These are phyloP conservation scores for Phaeophleospora eucalypticola DNA, from an alignment of 2,329 filamentous ascomycete species.

Conservation along the genomic window DNA sequence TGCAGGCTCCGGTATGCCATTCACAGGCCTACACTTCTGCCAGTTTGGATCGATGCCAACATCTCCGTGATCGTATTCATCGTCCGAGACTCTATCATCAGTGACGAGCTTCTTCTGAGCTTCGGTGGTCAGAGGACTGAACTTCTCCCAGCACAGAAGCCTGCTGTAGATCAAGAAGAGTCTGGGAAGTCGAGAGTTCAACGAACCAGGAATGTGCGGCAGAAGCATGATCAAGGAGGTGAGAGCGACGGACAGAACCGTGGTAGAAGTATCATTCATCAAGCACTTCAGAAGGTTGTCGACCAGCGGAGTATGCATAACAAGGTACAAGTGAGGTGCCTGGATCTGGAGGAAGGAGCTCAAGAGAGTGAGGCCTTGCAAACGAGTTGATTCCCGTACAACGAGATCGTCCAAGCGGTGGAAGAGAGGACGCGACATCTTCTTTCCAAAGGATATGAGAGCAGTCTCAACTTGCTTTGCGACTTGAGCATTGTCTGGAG, in stretches of 20 bases:
- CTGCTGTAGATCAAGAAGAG: slow-evolving; percentile 80
- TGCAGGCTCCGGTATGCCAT: slow-evolving; percentile 58
- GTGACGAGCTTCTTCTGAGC: slow-evolving; percentile 33
- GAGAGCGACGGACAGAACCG: slow-evolving; percentile 69
- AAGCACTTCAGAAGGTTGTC: slow-evolving; percentile 68
- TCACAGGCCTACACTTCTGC: slow-evolving; percentile 60
- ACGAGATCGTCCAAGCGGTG: slow-evolving; percentile 62
- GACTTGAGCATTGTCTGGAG: slow-evolving; percentile 44
- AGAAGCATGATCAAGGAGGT: slow-evolving; percentile 76
- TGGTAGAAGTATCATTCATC: slow-evolving; percentile 72
- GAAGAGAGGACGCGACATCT: slow-evolving; percentile 67
- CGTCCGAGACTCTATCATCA: slow-evolving; percentile 31
- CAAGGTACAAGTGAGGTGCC: slow-evolving; percentile 72
- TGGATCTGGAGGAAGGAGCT: slow-evolving; percentile 70
- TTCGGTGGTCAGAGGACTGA: slow-evolving; percentile 36
- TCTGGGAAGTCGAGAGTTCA: slow-evolving; percentile 64
- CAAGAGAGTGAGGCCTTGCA: slow-evolving; percentile 62
- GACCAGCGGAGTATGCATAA: slow-evolving; percentile 69
- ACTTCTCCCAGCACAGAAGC: slow-evolving; percentile 71
- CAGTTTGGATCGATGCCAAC: slow-evolving; percentile 47
- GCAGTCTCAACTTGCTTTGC: slow-evolving; percentile 51
- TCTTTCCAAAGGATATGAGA: slow-evolving; percentile 58
- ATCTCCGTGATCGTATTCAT: slow-evolving; percentile 40
- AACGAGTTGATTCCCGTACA: slow-evolving; percentile 59
- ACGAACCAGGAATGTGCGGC: slow-evolving; percentile 71